Base-by-base conservation (phyloP, 345 rosid species). In the Arabis hirsuta region DNA sequence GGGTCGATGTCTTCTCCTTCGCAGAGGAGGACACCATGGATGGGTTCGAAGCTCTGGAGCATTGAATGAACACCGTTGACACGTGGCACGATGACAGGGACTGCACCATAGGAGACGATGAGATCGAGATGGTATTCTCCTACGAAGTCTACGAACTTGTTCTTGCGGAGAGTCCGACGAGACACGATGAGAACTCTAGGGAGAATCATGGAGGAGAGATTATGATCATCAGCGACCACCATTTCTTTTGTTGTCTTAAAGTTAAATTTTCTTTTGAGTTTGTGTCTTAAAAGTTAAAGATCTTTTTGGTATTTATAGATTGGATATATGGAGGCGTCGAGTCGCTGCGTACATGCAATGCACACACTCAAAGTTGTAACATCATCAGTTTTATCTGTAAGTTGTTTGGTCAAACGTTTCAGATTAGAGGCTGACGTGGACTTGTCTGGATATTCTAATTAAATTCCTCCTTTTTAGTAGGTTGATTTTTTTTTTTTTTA, bases 1-100 rank as follows among this genome's bases (percentile, higher is more conserved):
- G 90, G 90, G 72, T 86, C 93, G 12, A 88, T 72, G 34, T 88
- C 90, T 71, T 88, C 93, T 19, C 93, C 93, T 78, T 87, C 92
- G 39, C 88, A 87, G 34, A 87, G 87, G 66, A 85, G 88, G 43
- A 87, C 90, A 1, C 90, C 92, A 42, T 87, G 90, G 73, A 88
- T 82, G 0, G 94, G 94, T 60, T 83, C 88, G 39, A 88, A 86
- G 69, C 82, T 86, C 32, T 78, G 76, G 3, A 88, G 72, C 29
- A 88, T 57, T 71, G 79, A 76, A 55, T 88, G 84, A 66, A 88
- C 72, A 8, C 89, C 88, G 5, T 24, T 76, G 7, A 88, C 94
- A 50, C 90, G 83, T 24, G 91, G 88, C 7, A 86, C 84, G 3
- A 88, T 88, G 29, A 88, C 85, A 4, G 89, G 94, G 6, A 86